Evolutionary conservation across 805 yeast genomes (phyloP), one percentile per base, ranked within the genome.

Genomic region (Candida nemodendra): DNA sequence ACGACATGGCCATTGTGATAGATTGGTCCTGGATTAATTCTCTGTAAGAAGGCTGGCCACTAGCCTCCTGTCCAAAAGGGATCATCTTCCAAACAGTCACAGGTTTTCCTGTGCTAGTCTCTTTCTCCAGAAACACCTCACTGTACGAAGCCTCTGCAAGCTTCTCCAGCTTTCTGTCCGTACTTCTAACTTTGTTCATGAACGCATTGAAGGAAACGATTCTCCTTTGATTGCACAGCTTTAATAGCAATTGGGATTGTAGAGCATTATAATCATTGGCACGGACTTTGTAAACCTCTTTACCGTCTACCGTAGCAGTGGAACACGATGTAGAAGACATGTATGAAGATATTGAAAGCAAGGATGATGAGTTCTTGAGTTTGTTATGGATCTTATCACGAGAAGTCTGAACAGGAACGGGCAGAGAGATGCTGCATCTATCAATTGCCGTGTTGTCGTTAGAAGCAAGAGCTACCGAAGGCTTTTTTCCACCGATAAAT

Each of bases 401-500:
- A 12, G 84, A 72, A 9, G 68, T 69, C 26, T 71, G 73, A 39
- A 73, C 76, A 5, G 82, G 79, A 4, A 73, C 66, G 1, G 86
- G 87, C 39, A 76, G 57, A 4, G 85, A 79, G 12, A 80, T 79
- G 61, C 64, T 66, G 6, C 63, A 51, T 39, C 64, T 65, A 36
- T 60, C 65, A 31, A 59, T 24, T 5, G 49, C 15, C 14, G 53
- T 36, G 15, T 39, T 38, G 16, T 17, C 33, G 9, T 23, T 26
- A 14, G 35, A 13, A 13, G 23, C 18, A 11, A 27, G 17, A 8
- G 15, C 24, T 23, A 24, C 9, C 14, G 27, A 9, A 8, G 22
- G n/a, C 27, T 18, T 21, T 15, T 14, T 16, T 9, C 12, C 18
- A 5, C 36, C 32, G 9, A 40, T 33, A 30, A 48, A 37, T 4